These are phyloP conservation scores for Beauveria sp. DNA, from an alignment of 2,329 filamentous ascomycete species.

Conservation along the genomic window DNA sequence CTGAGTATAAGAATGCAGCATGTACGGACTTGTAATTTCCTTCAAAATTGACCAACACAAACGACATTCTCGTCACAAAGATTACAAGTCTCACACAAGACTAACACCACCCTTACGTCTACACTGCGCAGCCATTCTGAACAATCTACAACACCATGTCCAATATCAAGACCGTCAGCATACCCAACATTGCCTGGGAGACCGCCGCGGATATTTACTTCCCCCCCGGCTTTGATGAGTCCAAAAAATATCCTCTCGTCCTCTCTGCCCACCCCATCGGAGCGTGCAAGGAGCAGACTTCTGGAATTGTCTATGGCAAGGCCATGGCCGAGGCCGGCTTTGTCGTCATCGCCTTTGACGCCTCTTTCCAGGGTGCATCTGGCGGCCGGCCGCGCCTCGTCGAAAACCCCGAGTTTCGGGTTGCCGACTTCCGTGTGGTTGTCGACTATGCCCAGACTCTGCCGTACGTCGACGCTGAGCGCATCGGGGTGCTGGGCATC, in stretches of 20 bases:
- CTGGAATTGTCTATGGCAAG: slow-evolving; percentile 23
- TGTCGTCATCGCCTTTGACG: slow-evolving; percentile 21
- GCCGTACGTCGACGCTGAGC: slow-evolving; percentile 21
- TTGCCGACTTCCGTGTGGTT: slow-evolving; percentile 25
- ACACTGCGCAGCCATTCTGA: background rate
- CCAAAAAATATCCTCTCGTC: slow-evolving; percentile 13
- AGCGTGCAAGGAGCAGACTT: slow-evolving; percentile 29
- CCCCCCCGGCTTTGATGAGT: background rate
- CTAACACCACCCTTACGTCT: background rate
- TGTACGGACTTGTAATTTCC: background rate
- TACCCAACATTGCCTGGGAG: slow-evolving; percentile 6
- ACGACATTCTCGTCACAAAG: background rate
- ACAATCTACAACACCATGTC: background rate
- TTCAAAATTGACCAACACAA: background rate
- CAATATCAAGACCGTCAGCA: background rate
- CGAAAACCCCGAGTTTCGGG: slow-evolving; percentile 29
- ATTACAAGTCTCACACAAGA: background rate
- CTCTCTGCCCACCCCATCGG: slow-evolving; percentile 23
- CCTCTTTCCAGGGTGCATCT: slow-evolving; percentile 28
- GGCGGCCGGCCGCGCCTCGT: slow-evolving; percentile 25
- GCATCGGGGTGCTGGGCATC: slow-evolving; percentile 31
- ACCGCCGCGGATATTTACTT: background rate
- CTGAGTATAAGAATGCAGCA: background rate
- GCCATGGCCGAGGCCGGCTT: slow-evolving; percentile 24
- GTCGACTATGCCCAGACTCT: slow-evolving; percentile 24